Evolutionary conservation across 1,284 basidiomycete species (phyloP).

Genomic region (Ganoderma meredithae): DNA sequence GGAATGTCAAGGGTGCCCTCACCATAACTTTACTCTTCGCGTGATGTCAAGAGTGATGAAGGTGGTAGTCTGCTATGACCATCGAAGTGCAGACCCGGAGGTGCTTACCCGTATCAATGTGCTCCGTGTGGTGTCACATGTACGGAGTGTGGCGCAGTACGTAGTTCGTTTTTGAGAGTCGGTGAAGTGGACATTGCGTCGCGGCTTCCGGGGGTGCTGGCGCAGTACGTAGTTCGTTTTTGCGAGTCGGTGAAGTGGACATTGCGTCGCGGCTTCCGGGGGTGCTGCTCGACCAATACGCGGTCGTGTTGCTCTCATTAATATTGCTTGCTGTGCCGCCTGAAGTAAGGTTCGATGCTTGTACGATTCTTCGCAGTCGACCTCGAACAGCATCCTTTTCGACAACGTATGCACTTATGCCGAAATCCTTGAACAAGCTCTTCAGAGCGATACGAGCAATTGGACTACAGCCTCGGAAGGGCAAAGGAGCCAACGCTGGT

Average conservation of each 20-base stretch:
- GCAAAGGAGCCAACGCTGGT: neutral
- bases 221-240: too few species aligned
- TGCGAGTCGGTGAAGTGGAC: too few species aligned
- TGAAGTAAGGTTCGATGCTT: neutral
- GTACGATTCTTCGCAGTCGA: neutral
- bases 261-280: neutral
- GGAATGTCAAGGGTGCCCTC: too few species aligned
- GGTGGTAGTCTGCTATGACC: neutral
- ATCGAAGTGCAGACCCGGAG: too few species aligned
- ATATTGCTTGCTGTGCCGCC: neutral
- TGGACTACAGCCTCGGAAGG: neutral
- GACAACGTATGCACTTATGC: neutral
- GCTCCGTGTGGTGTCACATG: too few species aligned
- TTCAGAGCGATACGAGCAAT: neutral
- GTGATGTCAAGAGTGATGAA: neutral
- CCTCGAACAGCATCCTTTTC: neutral
- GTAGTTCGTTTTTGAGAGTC: too few species aligned
- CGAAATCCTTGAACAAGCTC: neutral
- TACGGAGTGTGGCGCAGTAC: too few species aligned
- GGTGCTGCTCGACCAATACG: neutral
- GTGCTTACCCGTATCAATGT: too few species aligned
- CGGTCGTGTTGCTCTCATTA: neutral
- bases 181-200: too few species aligned
- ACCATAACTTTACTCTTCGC: neutral
- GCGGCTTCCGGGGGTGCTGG: neutral